Percentiles rank a stretch among this genome's conserved stretches.
Evolutionary conservation across 2,329 filamentous ascomycete species (phyloP).

Genomic region (Penicillium occitanis): DNA sequence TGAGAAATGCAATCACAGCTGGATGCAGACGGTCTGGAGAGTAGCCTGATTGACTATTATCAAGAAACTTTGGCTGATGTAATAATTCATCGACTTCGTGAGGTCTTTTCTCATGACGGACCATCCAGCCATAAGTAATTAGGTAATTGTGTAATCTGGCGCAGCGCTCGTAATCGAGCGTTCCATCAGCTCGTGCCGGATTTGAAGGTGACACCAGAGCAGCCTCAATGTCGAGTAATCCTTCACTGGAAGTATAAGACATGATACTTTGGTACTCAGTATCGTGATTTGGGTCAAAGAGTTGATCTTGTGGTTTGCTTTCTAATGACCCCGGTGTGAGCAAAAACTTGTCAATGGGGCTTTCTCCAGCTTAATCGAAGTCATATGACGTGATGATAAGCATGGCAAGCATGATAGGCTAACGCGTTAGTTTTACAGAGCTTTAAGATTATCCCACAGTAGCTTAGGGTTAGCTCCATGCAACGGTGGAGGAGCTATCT

Average conservation of each 20-base stretch:
- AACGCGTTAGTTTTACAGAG: too few species aligned
- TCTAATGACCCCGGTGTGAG: not conserved
- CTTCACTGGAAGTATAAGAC: not conserved
- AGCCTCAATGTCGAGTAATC: slow-evolving; percentile 23
- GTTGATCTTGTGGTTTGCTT: not conserved
- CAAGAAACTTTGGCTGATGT: not conserved
- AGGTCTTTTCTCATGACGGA: slow-evolving; percentile 19
- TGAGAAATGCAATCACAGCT: slow-evolving; percentile 23
- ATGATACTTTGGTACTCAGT: not conserved
- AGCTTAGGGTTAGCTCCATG: too few species aligned
- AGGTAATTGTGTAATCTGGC: slow-evolving; percentile 27
- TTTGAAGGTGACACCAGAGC: slow-evolving; percentile 20
- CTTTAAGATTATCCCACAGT: too few species aligned
- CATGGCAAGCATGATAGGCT: not conserved
- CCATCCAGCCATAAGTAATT: slow-evolving; percentile 26
- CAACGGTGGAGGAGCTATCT: too few species aligned
- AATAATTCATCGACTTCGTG: slow-evolving; percentile 20
- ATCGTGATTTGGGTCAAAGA: not conserved
- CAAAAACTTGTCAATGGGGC: not conserved
- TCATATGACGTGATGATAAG: not conserved
- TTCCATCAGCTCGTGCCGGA: slow-evolving; percentile 18
- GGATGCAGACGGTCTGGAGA: slow-evolving; percentile 22
- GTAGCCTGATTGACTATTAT: slow-evolving; percentile 10
- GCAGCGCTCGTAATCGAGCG: slow-evolving; percentile 24
- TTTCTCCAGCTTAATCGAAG: not conserved